These are phyloP conservation scores for Yamadazyma philogaea DNA, from an alignment of 805 yeast genomes.

Conservation along the genomic window DNA sequence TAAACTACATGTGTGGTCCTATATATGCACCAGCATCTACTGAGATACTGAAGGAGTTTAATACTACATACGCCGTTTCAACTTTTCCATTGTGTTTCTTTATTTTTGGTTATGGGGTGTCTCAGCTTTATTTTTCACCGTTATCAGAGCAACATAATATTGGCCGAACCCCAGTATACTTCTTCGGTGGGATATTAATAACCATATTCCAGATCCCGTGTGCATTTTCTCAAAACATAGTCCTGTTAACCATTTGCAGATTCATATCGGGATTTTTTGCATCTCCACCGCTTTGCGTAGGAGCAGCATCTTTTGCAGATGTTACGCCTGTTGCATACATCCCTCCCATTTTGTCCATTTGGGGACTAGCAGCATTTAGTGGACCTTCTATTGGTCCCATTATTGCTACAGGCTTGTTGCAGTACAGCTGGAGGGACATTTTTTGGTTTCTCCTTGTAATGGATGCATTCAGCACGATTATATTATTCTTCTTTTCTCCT, in stretches of 20 bases:
- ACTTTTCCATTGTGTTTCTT: constrained; percentile 52
- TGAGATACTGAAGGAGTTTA: constrained; percentile 44
- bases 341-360: constrained; percentile 46
- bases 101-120: constrained; percentile 60
- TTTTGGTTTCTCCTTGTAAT: too few relatives aligned
- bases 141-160: constrained; percentile 51
- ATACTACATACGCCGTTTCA: constrained; percentile 43
- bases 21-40: constrained; percentile 51
- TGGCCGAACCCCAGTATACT: constrained; percentile 53
- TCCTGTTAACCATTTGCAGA: constrained; percentile 46
- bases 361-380: constrained; percentile 55
- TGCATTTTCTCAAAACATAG: constrained; percentile 50
- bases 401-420: constrained; percentile 5
- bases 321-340: constrained; percentile 38
- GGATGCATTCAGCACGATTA: too few relatives aligned
- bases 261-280: constrained; percentile 60
- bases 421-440: too few relatives aligned
- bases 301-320: constrained; percentile 56
- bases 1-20: constrained; percentile 53
- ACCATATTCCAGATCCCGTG: constrained; percentile 54
- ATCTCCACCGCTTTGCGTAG: constrained; percentile 54
- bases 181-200: constrained; percentile 45
- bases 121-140: constrained; percentile 59
- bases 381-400: constrained; percentile 58
- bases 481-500: too few relatives aligned